phyloP scores from a whole-genome alignment of 2,329 filamentous ascomycete genomes.

The Bipolaris gigantea region DNA sequence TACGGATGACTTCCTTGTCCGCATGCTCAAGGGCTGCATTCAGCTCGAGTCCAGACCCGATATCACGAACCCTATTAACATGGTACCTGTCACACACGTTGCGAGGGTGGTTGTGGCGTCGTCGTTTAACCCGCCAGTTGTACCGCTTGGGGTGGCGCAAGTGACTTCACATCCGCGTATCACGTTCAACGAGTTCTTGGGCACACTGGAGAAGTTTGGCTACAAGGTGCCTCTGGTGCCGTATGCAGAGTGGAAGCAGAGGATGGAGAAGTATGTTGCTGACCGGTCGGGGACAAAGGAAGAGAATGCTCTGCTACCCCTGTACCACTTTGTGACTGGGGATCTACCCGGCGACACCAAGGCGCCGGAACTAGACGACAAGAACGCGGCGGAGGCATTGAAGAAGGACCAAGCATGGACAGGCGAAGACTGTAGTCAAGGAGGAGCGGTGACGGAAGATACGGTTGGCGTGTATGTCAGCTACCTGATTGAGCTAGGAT shows the following conservation, averaged over 20 bases:
- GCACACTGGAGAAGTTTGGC: conserved; percentile 69
- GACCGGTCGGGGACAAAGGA: conserved; percentile 59
- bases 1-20: conserved; percentile 87
- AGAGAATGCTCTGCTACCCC: conserved; percentile 68
- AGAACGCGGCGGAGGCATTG: conserved; percentile 66
- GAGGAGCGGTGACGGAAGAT: conserved; percentile 60
- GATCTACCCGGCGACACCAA: conserved; percentile 71
- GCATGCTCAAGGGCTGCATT: conserved; percentile 83
- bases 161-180: conserved; percentile 79
- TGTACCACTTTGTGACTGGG: conserved; percentile 72
- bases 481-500: conserved; percentile 65
- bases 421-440: conserved; percentile 59
- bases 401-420: conserved; percentile 64
- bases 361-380: conserved; percentile 74
- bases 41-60: conserved; percentile 73
- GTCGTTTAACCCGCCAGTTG: conserved; percentile 64
- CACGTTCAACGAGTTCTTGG: conserved; percentile 76
- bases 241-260: conserved; percentile 69
- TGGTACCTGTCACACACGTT: conserved; percentile 84
- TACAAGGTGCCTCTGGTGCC: conserved; percentile 68
- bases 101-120: conserved; percentile 76
- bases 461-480: conserved; percentile 63
- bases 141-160: conserved; percentile 66
- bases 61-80: conserved; percentile 86
- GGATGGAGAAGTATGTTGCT: conserved; percentile 69